phyloP scores from a whole-genome alignment of 1,284 basidiomycete genomes.

The Rugosomyces carneus region DNA sequence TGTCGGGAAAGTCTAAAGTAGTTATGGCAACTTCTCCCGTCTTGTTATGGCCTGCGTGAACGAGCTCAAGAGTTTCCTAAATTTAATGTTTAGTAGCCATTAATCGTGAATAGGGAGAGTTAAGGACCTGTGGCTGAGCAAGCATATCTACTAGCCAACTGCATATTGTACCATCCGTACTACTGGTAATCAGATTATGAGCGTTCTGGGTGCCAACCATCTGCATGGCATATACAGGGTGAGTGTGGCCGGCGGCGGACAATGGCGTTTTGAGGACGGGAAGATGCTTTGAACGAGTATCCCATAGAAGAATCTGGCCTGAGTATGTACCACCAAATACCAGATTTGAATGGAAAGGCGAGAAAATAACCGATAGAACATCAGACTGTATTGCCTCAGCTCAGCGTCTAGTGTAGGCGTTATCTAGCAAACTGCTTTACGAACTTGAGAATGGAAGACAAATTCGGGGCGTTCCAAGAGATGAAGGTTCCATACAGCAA shows the following conservation, averaged over 20 bases:
- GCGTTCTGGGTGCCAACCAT: constrained; percentile 98
- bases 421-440: constrained; percentile 17
- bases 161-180: constrained; percentile 94
- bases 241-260: constrained; percentile 92
- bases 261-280: constrained; percentile 96
- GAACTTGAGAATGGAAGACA: constrained; percentile 92
- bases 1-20: constrained; percentile 86
- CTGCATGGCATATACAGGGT: constrained; percentile 96
- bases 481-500: constrained; percentile 97
- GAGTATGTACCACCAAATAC: constrained; percentile 98
- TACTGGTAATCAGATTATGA: constrained; percentile 92
- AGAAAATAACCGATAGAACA: constrained; percentile 93
- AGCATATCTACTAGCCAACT: constrained; percentile 99
- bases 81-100: not conserved
- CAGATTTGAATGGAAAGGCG: constrained; percentile 95
- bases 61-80: constrained; percentile 86
- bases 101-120: constrained; percentile 8
- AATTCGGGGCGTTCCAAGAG: constrained; percentile 94
- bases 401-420: not conserved
- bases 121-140: constrained; percentile 82
- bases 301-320: constrained; percentile 97
- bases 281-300: constrained; percentile 93
- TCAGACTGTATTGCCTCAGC: constrained; percentile 63
- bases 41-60: constrained; percentile 86
- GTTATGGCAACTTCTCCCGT: constrained; percentile 95